A percentile compares a stretch with the other conserved stretches of the same genome.
Conservation (phyloP, 306 rosid genomes). For the Castanospermum australe region DNA sequence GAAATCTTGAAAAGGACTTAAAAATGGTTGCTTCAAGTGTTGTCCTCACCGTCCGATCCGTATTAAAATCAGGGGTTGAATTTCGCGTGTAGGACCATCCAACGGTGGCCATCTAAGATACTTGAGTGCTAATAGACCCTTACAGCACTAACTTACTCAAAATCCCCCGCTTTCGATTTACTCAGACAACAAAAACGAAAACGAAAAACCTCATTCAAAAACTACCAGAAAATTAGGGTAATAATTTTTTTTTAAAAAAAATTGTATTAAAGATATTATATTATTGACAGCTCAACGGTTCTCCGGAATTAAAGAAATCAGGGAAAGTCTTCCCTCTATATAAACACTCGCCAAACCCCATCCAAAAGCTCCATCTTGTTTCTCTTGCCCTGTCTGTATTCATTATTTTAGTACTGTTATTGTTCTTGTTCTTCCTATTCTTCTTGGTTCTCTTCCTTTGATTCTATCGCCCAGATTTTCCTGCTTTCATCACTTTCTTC, state of each 20-base stretch:
- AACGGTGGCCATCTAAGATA: neutral
- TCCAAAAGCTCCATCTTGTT: conserved; percentile 16
- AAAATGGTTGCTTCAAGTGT: neutral
- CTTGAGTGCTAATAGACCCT: neutral
- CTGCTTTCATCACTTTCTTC: neutral
- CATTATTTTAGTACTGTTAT: neutral
- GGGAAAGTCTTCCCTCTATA: neutral
- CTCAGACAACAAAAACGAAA: no score
- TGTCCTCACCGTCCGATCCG: neutral
- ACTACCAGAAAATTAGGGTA: no score
- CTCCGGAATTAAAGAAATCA: neutral
- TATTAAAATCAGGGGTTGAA: neutral
- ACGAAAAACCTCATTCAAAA: no score
- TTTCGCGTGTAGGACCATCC: conserved; percentile 17
- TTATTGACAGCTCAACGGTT: conserved; percentile 38
- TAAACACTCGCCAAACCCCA: conserved; percentile 15
- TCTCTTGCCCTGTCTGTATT: neutral
- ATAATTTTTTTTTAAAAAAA: conserved; percentile 3
- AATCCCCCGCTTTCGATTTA: no score
- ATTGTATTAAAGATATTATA: neutral
- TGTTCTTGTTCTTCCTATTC: neutral
- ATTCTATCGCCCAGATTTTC: neutral
- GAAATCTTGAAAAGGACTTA: neutral
- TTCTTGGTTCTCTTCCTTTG: neutral
- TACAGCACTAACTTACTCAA: no score